Evolutionary conservation across 2,329 filamentous ascomycete genomes (phyloP).

Genomic region (Magnaporthiopsis rhizophila): DNA sequence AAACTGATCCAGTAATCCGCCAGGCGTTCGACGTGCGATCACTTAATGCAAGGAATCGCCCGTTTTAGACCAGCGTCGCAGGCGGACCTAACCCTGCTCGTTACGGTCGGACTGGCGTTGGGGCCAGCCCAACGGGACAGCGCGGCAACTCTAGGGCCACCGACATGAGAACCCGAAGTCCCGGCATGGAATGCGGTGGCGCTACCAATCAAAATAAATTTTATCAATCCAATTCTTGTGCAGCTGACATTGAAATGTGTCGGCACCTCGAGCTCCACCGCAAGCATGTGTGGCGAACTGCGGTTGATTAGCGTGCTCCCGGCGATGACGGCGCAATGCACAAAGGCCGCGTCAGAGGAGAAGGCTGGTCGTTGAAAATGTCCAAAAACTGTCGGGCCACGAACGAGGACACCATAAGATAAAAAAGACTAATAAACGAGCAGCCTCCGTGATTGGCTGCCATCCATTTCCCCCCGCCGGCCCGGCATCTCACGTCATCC

Average conservation of each 20-base stretch:
- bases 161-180: no score
- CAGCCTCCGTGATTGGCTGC: background rate
- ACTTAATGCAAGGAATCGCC: no score
- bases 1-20: background rate
- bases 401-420: background rate
- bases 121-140: background rate
- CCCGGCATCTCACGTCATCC: background rate
- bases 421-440: background rate
- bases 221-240: no score
- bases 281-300: background rate
- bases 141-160: no score
- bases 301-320: background rate
- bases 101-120: background rate
- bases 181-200: no score
- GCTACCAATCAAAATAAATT: no score
- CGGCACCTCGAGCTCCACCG: no score
- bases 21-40: no score
- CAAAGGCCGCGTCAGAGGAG: background rate
- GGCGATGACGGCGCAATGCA: background rate
- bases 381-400: no score
- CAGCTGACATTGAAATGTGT: no score
- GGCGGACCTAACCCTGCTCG: background rate
- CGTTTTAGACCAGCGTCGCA: no score
- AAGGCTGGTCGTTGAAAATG: background rate
- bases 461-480: background rate